These are phyloP conservation scores for Acacia confusa DNA, from an alignment of 306 rosid genomes.

Conservation along the genomic window DNA sequence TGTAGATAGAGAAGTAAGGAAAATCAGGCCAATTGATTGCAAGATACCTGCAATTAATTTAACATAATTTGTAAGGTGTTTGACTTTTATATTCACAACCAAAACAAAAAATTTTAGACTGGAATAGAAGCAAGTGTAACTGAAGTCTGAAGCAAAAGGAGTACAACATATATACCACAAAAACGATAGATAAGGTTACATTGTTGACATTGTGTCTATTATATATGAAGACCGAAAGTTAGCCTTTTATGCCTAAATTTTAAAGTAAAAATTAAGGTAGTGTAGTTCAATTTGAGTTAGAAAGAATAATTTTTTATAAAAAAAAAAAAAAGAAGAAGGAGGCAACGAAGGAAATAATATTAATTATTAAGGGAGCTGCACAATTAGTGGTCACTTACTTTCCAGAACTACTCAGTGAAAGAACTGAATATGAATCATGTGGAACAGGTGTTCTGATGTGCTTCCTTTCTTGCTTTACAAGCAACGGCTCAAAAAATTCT, in stretches of 20 bases:
- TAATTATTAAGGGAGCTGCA: neutral
- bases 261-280: neutral
- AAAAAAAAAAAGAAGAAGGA: too few relatives aligned
- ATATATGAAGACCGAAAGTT: slow-evolving; percentile 9
- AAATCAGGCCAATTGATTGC: slow-evolving; percentile 96
- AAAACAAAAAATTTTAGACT: neutral
- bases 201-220: neutral
- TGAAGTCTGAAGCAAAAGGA: neutral
- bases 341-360: neutral
- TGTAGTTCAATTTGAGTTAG: neutral
- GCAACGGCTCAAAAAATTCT: slow-evolving; percentile 69
- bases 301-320: neutral
- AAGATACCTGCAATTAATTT: slow-evolving; percentile 92
- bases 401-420: slow-evolving; percentile 97
- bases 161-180: neutral
- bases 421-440: slow-evolving; percentile 94
- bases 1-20: slow-evolving; percentile 93
- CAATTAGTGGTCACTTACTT: slow-evolving; percentile 59
- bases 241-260: neutral
- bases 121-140: neutral
- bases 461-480: slow-evolving; percentile 88
- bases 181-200: neutral
- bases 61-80: slow-evolving; percentile 23
- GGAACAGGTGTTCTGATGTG: slow-evolving; percentile 96
- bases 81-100: neutral